Base-by-base conservation (phyloP, 192 early-diverging fungal species). In the Mortierella antarctica region DNA sequence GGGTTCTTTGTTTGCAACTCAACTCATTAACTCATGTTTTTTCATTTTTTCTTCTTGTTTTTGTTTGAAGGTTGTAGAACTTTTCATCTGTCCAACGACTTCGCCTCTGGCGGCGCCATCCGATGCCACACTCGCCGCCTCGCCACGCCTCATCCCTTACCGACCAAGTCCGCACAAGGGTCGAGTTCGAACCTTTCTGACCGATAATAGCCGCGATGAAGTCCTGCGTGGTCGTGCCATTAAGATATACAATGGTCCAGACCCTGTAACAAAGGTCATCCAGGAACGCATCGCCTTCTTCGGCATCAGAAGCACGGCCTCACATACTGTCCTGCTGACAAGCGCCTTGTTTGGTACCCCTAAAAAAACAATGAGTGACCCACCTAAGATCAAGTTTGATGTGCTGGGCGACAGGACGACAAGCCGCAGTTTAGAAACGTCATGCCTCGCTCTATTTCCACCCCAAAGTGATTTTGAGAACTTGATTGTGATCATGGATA, bases 401-500 rank as follows among this genome's bases (percentile, higher is more conserved):
- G 63, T 21, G n/a, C 48, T 61, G 5, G 57, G 47, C n/a, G 54
- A 45, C 54, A 42, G 47, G 15, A n/a, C n/a, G 15, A 2, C 6
- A 14, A 40, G 49, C 48, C 13, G 54, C 9, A 31, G 31, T 31
- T 15, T 61, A 8, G 45, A 57, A 20, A 48, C 69, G 4, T 65
- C 76, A 2, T 79, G 69, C 40, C 71, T 79, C 69, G 49, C 69
- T 6, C 53, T 79, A 0, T 79, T 79, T 48, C 76, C 76, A 9
- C 42, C 76, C 0, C 56, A 70, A 6, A 69, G 65, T 0, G 64
- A 65, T 42, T 71, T 71, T 61, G 76, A 71, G 12, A 20, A 65
- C 18, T 42, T 71, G 17, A 12, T 79, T n/a, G 76, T 70, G 0
- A 57, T 79, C 1, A 9, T 79, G 12, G 64, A 71, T 48, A 41